A percentile compares a stretch with the other conserved stretches of the same genome.
Conservation (phyloP, 306 rosid species). For the Castanopsis chinensis region DNA sequence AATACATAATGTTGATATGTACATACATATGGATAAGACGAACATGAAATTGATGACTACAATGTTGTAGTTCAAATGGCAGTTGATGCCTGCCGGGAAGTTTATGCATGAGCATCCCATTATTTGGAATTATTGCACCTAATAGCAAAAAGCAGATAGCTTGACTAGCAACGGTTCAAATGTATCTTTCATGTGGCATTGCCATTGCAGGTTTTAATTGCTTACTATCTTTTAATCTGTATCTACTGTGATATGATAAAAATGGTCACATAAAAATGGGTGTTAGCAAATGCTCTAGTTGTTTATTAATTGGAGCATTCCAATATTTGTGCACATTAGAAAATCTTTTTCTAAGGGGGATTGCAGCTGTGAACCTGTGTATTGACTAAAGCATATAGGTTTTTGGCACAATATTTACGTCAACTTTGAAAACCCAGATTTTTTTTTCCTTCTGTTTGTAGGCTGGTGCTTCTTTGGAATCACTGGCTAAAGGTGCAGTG, state of each 20-base stretch:
- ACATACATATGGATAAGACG: too few relatives aligned
- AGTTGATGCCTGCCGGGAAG: too few relatives aligned
- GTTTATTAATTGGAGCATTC: not conserved
- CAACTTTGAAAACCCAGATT: conserved; percentile 4
- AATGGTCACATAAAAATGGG: not conserved
- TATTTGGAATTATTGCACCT: too few relatives aligned
- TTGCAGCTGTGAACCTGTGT: not conserved
- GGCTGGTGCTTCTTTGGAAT: conserved; percentile 98
- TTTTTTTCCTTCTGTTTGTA: conserved; percentile 33
- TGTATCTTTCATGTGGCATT: not conserved
- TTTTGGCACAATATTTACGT: not conserved
- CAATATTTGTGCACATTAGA: not conserved
- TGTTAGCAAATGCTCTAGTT: not conserved
- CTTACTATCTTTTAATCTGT: not conserved
- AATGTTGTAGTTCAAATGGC: too few relatives aligned
- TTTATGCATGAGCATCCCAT: too few relatives aligned
- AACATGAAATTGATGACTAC: too few relatives aligned
- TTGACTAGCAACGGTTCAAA: too few relatives aligned
- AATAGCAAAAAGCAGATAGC: too few relatives aligned
- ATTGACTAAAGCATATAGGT: not conserved
- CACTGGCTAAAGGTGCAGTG: conserved; percentile 97
- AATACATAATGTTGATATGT: too few relatives aligned
- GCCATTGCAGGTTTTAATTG: not conserved
- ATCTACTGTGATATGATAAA: not conserved
- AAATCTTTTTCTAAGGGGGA: not conserved